Evolutionary conservation across 1,139 yeast species (phyloP).

Genomic region (Geotrichum siamense): DNA sequence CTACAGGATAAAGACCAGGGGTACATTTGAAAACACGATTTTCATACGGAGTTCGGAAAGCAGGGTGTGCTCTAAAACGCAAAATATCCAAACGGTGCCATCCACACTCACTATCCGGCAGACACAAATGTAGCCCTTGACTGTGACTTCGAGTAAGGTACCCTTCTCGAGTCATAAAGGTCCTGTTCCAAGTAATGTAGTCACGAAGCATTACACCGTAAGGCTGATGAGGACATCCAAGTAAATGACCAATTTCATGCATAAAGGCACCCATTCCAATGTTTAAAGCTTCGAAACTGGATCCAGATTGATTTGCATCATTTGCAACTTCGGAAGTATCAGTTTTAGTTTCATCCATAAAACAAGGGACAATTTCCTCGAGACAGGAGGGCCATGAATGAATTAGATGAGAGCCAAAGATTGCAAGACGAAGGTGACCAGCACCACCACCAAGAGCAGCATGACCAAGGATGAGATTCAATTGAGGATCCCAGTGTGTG

Average conservation of each 20-base stretch:
- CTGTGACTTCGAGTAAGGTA: constrained; percentile 49
- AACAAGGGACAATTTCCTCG: constrained; percentile 60
- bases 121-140: constrained; percentile 41
- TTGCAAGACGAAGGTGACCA: constrained; percentile 64
- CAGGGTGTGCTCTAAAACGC: constrained; percentile 73
- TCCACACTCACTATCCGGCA: constrained; percentile 62
- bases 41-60: constrained; percentile 68
- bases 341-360: constrained; percentile 62
- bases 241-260: constrained; percentile 89
- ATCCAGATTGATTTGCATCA: constrained; percentile 75
- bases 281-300: constrained; percentile 84
- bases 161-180: constrained; percentile 68
- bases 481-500: constrained; percentile 65
- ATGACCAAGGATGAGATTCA: constrained; percentile 65
- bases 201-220: constrained; percentile 87
- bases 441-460: constrained; percentile 94
- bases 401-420: constrained; percentile 88
- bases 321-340: constrained; percentile 72
- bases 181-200: constrained; percentile 70
- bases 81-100: constrained; percentile 82
- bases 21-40: constrained; percentile 33
- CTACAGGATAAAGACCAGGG: constrained; percentile 43
- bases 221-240: constrained; percentile 90
- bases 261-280: constrained; percentile 88
- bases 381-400: constrained; percentile 82